phyloP scores from a whole-genome alignment of 306 rosid genomes.

The Arachis stenosperma region DNA sequence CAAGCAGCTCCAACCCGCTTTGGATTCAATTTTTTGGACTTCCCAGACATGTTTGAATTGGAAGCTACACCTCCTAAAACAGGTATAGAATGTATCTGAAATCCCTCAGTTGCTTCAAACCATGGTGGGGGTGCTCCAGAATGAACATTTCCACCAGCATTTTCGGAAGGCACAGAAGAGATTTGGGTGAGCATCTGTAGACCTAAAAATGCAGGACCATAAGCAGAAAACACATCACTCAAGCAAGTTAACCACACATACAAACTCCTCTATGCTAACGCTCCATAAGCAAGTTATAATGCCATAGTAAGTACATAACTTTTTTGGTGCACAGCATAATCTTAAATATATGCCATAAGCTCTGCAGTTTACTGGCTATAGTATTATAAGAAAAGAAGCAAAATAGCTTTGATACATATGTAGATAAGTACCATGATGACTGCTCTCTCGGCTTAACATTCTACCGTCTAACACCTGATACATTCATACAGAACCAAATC shows the following conservation, averaged over 20 bases:
- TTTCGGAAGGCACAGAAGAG: constrained; percentile 44
- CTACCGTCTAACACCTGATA: constrained; percentile 49
- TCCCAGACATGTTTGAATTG: constrained; percentile 53
- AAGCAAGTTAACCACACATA: constrained; percentile 13
- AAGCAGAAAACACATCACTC: constrained; percentile 40
- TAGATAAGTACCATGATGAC: constrained; percentile 58
- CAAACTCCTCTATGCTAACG: constrained; percentile 26
- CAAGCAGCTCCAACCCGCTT: constrained; percentile 96
- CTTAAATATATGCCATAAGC: constrained; percentile 4
- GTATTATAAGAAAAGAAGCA: constrained; percentile 7
- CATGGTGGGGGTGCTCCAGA: constrained; percentile 88
- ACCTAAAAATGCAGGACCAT: constrained; percentile 53
- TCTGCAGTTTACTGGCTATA: constrained; percentile 2
- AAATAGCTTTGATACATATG: constrained; percentile 5
- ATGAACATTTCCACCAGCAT: constrained; percentile 62
- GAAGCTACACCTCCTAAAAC: constrained; percentile 40
- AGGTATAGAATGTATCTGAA: constrained; percentile 51
- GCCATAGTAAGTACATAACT: background rate
- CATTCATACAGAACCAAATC: constrained; percentile 43
- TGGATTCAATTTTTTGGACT: constrained; percentile 73
- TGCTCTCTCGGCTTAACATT: constrained; percentile 49
- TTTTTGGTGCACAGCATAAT: constrained; percentile 16
- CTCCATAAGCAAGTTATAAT: constrained; percentile 14
- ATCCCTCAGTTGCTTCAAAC: constrained; percentile 63
- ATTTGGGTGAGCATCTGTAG: constrained; percentile 55